Evolutionary conservation across 2,329 filamentous ascomycete species (phyloP).

Genomic region (Penicillium fuscoglaucum): DNA sequence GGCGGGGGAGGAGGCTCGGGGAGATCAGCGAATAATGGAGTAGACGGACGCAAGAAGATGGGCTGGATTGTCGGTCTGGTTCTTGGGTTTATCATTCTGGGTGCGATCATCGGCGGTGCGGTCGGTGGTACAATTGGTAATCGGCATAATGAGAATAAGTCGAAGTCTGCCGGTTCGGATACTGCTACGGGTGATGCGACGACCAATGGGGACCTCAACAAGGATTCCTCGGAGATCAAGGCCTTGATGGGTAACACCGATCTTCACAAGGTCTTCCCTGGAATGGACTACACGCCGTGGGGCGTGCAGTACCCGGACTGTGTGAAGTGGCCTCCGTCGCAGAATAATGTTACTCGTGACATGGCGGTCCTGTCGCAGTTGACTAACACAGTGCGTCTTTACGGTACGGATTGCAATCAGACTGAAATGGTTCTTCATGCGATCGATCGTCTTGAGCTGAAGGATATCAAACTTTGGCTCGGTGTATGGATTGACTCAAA

Average conservation of each 20-base stretch:
- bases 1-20: constrained; percentile 65
- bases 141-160: constrained; percentile 44
- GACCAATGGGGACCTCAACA: constrained; percentile 68
- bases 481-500: constrained; percentile 92
- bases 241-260: constrained; percentile 74
- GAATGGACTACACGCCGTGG: constrained; percentile 91
- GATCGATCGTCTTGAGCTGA: constrained; percentile 70
- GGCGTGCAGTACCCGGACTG: constrained; percentile 90
- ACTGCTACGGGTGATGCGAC: constrained; percentile 61
- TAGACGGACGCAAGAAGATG: constrained; percentile 63
- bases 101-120: constrained; percentile 71
- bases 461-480: constrained; percentile 83
- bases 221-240: constrained; percentile 77
- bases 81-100: constrained; percentile 64
- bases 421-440: constrained; percentile 89
- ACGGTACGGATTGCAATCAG: constrained; percentile 97
- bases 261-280: constrained; percentile 90
- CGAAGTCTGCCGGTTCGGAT: constrained; percentile 36
- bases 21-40: constrained; percentile 62
- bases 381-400: constrained; percentile 82
- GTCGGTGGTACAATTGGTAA: constrained; percentile 70
- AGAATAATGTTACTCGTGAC: constrained; percentile 93
- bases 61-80: constrained; percentile 69
- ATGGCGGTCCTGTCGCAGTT: constrained; percentile 86
- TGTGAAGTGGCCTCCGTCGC: constrained; percentile 71